Percentiles rank a stretch among this genome's conserved stretches.
phyloP scores from a whole-genome alignment of 129 eudicot genomes.

The Lactuca sativa region DNA sequence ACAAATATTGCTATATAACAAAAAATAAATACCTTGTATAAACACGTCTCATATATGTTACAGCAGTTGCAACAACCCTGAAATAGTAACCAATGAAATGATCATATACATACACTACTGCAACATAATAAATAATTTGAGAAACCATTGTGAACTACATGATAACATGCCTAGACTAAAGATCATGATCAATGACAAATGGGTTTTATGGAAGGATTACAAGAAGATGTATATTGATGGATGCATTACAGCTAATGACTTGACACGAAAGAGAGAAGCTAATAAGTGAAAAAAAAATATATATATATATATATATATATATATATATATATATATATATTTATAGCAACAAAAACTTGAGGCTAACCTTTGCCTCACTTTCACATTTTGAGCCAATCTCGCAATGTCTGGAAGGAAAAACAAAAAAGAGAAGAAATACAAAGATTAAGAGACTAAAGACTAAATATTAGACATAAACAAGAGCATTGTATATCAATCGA shows the following conservation, averaged over 20 bases:
- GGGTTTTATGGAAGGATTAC: not conserved
- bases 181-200: not conserved
- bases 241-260: no score
- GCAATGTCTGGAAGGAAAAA: constrained; percentile 68
- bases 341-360: constrained; percentile 12
- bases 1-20: no score
- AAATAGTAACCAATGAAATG: constrained; percentile 32
- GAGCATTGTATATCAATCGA: not conserved
- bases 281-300: not conserved
- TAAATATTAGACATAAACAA: not conserved
- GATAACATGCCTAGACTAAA: not conserved
- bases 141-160: constrained; percentile 8
- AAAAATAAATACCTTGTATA: constrained; percentile 54
- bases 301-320: no score
- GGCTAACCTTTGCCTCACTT: constrained; percentile 95
- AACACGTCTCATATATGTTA: constrained; percentile 96
- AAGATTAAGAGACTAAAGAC: constrained; percentile 18
- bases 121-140: not conserved
- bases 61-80: constrained; percentile 99
- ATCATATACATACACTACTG: not conserved
- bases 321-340: no score
- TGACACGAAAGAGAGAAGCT: constrained; percentile 6
- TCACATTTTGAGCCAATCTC: constrained; percentile 86
- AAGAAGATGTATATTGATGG: no score
- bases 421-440: constrained; percentile 23